Base-by-base conservation (phyloP, 2,329 filamentous ascomycete genomes). In the Trichoderma sp. region DNA sequence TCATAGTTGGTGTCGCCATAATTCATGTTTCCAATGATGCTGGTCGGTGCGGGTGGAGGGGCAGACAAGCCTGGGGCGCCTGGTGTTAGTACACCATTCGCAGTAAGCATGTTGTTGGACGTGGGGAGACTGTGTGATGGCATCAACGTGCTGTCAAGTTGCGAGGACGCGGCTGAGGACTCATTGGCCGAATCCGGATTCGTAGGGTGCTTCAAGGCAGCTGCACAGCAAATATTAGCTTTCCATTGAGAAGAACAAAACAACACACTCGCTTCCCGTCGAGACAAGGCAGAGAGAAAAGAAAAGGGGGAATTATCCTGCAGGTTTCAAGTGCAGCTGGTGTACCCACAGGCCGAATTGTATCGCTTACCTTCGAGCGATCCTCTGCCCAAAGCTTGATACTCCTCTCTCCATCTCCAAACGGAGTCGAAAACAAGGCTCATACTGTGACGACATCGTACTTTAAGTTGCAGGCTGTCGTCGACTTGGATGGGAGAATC, bases 391-490 rank as follows among this genome's bases (percentile, higher is more conserved):
- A 90, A 86, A 63, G 91, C 88, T 79, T 93, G 91, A 76, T 89
- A 94, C 78, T 95, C 92, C 78, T 93, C 91, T 75, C 93, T 88
- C 93, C 93, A 96, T 73, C 93, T 88, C 93, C 93, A 95, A 65
- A 94, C 92, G 13, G 91, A 93, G 81, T 96, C 93, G 77, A 93
- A 95, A 2, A 96, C 90, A 15, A 95, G 87, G 79, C 92, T 94
- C 90, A 95, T 93, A 80, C 92, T 95, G 85, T 94, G 93, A 28
- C 93, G 87, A 76, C 92, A 94, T 64, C 93, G 88, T n/a, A 95
- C 92, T 78, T 94, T 93, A 63, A 96, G 86, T 78, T 94, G 91
- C 57, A 95, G 83, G 73, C 87, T 92, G 75, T 93, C 91, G 76
- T 94, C 92, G 55, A 91, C 84, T 47, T 85, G 81, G 57, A 84